Percentiles rank a stretch among this genome's conserved stretches.
These are phyloP conservation scores for Cercospora beticola DNA, from an alignment of 2,329 filamentous ascomycete species.

Conservation along the genomic window DNA sequence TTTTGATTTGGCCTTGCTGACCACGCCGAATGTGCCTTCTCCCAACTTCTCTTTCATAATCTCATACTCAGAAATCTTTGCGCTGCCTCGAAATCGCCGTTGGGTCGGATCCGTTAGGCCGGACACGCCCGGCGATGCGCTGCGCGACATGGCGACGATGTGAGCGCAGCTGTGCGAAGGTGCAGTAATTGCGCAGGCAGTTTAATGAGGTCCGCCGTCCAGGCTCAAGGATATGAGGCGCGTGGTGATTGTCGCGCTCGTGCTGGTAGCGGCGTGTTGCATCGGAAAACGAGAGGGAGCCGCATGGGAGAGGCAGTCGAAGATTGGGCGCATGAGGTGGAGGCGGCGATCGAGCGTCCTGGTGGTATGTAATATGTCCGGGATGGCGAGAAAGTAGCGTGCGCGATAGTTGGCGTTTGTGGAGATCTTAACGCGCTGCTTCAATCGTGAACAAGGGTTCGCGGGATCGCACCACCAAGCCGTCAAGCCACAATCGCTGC, in stretches of 20 bases:
- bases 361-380: not conserved
- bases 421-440: constrained; percentile 1
- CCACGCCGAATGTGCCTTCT: constrained; percentile 95
- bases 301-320: constrained; percentile 4
- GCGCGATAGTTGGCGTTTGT: constrained; percentile 4
- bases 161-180: not conserved
- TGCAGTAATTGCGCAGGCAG: not conserved
- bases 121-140: constrained; percentile 44
- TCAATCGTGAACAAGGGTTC: not conserved
- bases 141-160: constrained; percentile 45
- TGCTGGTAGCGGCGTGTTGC: constrained; percentile 8
- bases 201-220: not conserved
- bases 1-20: constrained; percentile 81
- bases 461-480: not conserved
- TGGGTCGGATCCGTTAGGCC: constrained; percentile 49
- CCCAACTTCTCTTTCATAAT: constrained; percentile 75
- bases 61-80: constrained; percentile 76
- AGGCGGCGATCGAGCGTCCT: not conserved
- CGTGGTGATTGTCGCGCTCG: constrained; percentile 11
- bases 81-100: constrained; percentile 76
- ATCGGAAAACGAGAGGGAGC: constrained; percentile 2
- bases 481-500: not conserved
- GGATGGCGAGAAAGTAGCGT: not conserved
- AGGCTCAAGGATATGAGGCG: constrained; percentile 2
- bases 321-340: not conserved